A percentile compares a stretch with the other conserved stretches of the same genome.
Evolutionary conservation across 179 eudicot genomes (phyloP).

Genomic region (Actinidia chinensis): DNA sequence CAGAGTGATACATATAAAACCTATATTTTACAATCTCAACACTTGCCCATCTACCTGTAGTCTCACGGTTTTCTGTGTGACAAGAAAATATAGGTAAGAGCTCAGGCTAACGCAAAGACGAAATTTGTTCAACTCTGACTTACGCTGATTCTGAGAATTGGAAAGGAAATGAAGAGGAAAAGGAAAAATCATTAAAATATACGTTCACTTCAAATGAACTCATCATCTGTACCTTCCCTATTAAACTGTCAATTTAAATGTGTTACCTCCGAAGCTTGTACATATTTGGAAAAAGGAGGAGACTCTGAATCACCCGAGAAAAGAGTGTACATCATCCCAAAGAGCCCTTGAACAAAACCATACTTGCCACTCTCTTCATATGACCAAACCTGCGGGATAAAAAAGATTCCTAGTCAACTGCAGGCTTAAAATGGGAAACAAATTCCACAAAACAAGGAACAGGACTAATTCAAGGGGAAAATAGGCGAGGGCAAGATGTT

Average conservation of each 20-base stretch:
- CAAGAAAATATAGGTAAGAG: constrained; percentile 88
- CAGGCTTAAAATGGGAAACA: background rate
- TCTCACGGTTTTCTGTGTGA: constrained; percentile 67
- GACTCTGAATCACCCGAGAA: constrained; percentile 61
- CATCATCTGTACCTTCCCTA: background rate
- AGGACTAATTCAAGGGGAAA: constrained; percentile 1
- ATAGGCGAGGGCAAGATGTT: background rate
- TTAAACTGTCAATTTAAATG: background rate
- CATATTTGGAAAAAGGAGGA: constrained; percentile 36
- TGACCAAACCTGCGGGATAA: constrained; percentile 73
- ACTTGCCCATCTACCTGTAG: constrained; percentile 54
- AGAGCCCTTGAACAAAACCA: constrained; percentile 89
- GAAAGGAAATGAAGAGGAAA: background rate
- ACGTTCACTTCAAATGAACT: background rate
- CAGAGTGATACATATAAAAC: background rate
- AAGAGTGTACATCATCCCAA: constrained; percentile 72
- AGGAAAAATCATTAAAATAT: background rate
- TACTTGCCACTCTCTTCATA: constrained; percentile 82
- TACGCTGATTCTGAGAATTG: constrained; percentile 57
- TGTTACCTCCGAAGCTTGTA: constrained; percentile 49
- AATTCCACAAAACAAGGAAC: background rate
- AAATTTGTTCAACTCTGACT: constrained; percentile 63
- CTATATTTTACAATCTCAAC: background rate
- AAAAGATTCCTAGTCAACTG: background rate
- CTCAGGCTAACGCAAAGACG: constrained; percentile 80